Conservation (phyloP, 2,329 filamentous ascomycete genomes). For the Penicillium brasilianum region DNA sequence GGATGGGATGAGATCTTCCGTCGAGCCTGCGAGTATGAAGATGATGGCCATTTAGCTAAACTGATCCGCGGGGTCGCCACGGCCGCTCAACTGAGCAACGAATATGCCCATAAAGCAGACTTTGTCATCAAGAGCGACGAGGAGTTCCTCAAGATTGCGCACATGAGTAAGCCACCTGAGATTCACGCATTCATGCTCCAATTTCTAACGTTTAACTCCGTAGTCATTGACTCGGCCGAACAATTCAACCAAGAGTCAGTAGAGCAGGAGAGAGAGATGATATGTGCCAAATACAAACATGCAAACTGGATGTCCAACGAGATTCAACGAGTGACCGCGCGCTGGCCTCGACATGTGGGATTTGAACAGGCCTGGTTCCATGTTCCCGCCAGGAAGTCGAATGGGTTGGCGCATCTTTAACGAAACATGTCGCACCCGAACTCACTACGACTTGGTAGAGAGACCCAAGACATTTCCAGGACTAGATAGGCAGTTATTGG, state of each 20-base stretch:
- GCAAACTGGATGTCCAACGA: conserved; percentile 18
- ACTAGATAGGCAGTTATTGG: neutral
- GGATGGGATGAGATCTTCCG: conserved; percentile 19
- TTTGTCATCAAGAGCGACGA: conserved; percentile 13
- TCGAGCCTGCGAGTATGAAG: conserved; percentile 23
- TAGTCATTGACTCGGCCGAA: conserved; percentile 23
- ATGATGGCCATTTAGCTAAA: conserved; percentile 25
- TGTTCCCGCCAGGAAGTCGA: conserved; percentile 19
- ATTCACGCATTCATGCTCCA: no score
- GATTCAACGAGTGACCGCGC: conserved; percentile 23
- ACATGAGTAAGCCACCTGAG: conserved; percentile 21
- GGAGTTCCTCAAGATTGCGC: conserved; percentile 21
- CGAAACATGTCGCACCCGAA: neutral
- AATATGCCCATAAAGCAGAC: neutral
- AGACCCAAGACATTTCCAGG: neutral
- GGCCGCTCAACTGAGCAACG: conserved; percentile 8
- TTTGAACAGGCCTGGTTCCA: conserved; percentile 26
- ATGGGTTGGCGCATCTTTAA: conserved; percentile 2
- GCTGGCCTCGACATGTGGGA: conserved; percentile 26
- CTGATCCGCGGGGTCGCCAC: conserved; percentile 23
- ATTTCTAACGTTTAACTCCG: neutral
- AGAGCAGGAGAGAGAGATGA: conserved; percentile 18
- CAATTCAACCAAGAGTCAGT: conserved; percentile 20
- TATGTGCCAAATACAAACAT: conserved; percentile 18
- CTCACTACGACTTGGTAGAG: neutral